Conservation (phyloP, 2,329 filamentous ascomycete genomes). For the Ophiostoma quercus region DNA sequence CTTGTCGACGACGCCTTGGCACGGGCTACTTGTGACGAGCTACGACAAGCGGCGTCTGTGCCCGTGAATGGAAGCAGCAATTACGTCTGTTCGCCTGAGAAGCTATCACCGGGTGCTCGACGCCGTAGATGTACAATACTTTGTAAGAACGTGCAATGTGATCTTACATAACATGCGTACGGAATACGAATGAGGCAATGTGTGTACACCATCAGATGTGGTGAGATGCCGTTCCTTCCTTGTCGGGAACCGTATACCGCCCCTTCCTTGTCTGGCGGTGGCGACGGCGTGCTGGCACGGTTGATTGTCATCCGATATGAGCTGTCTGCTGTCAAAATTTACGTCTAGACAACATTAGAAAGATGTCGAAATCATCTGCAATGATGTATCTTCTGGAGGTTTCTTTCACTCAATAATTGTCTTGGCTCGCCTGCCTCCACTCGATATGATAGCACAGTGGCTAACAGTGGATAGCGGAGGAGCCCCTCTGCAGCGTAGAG, state of each 20-base stretch:
- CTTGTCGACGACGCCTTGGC: neutral
- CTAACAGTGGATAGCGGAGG: neutral
- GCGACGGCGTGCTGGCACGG: neutral
- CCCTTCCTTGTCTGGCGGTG: neutral
- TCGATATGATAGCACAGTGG: neutral
- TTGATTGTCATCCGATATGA: neutral
- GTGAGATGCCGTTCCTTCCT: conserved; percentile 3
- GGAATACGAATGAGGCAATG: neutral
- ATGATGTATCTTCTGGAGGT: neutral
- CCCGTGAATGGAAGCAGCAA: neutral
- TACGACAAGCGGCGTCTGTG: neutral
- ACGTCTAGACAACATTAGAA: neutral
- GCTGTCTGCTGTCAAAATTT: too few relatives aligned
- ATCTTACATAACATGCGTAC: neutral
- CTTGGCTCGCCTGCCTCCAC: neutral
- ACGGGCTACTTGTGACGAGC: neutral
- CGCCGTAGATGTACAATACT: neutral
- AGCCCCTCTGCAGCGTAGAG: neutral
- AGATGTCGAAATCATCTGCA: neutral
- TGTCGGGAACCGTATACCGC: neutral
- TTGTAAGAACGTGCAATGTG: neutral
- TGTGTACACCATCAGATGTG: neutral
- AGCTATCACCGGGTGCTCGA: neutral
- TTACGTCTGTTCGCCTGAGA: neutral
- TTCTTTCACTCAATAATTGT: neutral